Percentiles rank a stretch among this genome's conserved stretches.
These are phyloP conservation scores for Perkinsus marinus DNA, from an alignment of 169 alveolate species.

Conservation along the genomic window DNA sequence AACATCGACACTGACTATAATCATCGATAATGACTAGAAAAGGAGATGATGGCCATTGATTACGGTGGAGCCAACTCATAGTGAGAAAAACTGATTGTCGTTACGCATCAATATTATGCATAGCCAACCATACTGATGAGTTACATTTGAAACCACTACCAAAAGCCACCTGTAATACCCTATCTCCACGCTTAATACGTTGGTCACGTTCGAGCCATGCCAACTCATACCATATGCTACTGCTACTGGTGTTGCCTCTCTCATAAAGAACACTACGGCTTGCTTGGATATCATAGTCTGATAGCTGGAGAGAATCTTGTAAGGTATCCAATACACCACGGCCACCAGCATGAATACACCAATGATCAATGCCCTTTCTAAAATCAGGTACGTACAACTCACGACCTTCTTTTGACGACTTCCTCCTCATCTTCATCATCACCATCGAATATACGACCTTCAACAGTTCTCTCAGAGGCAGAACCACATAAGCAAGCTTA, in stretches of 20 bases:
- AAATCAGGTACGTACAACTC: not conserved
- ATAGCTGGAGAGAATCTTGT: not conserved
- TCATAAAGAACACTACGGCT: not conserved
- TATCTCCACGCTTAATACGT: not conserved
- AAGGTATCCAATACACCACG: not conserved
- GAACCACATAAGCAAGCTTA: not conserved
- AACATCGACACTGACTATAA: too few relatives aligned
- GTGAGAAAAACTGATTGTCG: too few relatives aligned
- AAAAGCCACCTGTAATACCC: constrained; percentile 4
- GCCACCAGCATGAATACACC: not conserved
- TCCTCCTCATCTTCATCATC: not conserved
- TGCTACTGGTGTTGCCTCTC: not conserved
- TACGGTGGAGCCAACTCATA: too few relatives aligned
- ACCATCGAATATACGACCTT: not conserved
- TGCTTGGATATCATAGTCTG: not conserved
- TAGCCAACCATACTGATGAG: not conserved
- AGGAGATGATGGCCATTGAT: too few relatives aligned
- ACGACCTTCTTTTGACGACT: not conserved
- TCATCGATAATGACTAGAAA: too few relatives aligned
- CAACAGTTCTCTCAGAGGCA: not conserved
- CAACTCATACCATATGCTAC: constrained; percentile 4
- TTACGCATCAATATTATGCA: not conserved
- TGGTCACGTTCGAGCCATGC: not conserved
- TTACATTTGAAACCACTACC: constrained; percentile 5
- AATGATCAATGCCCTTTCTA: constrained; percentile 3